phyloP scores from a whole-genome alignment of 148 eudicot genomes.

The Vaccinium macrocarpon region DNA sequence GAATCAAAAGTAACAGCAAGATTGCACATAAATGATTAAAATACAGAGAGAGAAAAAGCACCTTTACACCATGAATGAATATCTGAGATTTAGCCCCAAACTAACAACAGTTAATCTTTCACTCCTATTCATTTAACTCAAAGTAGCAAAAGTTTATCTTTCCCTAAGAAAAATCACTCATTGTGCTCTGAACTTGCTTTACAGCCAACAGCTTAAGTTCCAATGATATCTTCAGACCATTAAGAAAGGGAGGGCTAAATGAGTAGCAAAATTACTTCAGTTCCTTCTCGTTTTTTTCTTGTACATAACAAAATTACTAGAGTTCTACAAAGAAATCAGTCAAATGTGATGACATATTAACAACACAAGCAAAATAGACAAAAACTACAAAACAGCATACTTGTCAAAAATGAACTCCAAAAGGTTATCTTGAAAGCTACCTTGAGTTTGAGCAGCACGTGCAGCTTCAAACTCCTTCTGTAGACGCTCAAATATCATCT shows the following conservation, averaged over 20 bases:
- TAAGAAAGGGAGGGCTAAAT: not conserved
- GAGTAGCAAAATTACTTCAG: too few relatives aligned
- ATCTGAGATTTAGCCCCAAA: not conserved
- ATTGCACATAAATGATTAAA: not conserved
- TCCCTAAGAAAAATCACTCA: not conserved
- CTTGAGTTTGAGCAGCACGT: slow-evolving; percentile 80
- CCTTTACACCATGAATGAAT: not conserved
- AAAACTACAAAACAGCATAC: not conserved
- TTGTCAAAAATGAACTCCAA: not conserved
- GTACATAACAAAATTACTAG: not conserved
- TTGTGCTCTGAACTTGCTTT: not conserved
- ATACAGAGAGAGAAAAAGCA: not conserved
- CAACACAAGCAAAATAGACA: not conserved
- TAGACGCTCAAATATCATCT: slow-evolving; percentile 87
- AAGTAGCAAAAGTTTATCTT: not conserved
- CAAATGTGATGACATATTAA: not conserved
- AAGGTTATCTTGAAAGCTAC: slow-evolving; percentile 32
- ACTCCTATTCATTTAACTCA: too few relatives aligned
- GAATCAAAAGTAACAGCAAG: not conserved
- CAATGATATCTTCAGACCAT: not conserved
- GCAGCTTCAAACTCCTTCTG: slow-evolving; percentile 94
- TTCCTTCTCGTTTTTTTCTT: too few relatives aligned
- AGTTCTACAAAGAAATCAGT: not conserved
- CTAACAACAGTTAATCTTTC: not conserved
- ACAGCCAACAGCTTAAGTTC: not conserved